Evolutionary conservation across 768 basidiomycete genomes (phyloP), one percentile per base, ranked within the genome.

Genomic region (Daedaleopsis sinensis): DNA sequence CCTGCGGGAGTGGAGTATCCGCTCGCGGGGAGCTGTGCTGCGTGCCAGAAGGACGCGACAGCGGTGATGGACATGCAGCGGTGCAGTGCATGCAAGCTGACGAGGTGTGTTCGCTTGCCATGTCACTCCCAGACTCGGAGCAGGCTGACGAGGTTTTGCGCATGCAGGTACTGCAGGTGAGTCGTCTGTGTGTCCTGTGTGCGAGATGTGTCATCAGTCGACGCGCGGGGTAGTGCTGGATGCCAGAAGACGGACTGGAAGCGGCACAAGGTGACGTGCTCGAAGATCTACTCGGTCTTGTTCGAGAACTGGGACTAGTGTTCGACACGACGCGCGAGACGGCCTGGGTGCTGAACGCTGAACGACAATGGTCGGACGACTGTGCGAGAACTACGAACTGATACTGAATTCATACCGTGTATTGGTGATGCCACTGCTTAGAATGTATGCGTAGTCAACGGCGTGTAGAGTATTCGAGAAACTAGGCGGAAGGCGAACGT

Each of bases 181-280:
- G 57, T 18, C 1, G 4, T 18, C 13, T 10, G 1, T 46, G 16
- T n/a, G 24, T 15, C 39, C n/a, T 6, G 23, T 12, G 19, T n/a
- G 24, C 53, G 16, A 10, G 23, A 47, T 12, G 46, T n/a, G 6
- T 55, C 15, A 47, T 36, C 16, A 4, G 10, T 23, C 5, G 11
- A 3, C 23, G 12, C 9, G 21, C 3, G 32, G 46, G 12, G 24
- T 19, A 67, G 64, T 42, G 23, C 47, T 5, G 42, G 53, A 13
- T 67, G 66, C 44, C 66, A 67, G 57, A 52, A 13, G n/a, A 23
- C 61, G 15, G 66, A 67, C 32, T 65, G 64, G 66, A 36, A 52
- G 8, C 51, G 66, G 13, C 66, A 67, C 51, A 63, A 67, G 37
- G 19, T 27, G 47, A 27, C 47, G 23, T 49, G 47, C 23, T 23